A percentile compares a stretch with the other conserved stretches of the same genome.
phyloP scores from a whole-genome alignment of 257 asterid genomes.

The Pogostemon cablin region DNA sequence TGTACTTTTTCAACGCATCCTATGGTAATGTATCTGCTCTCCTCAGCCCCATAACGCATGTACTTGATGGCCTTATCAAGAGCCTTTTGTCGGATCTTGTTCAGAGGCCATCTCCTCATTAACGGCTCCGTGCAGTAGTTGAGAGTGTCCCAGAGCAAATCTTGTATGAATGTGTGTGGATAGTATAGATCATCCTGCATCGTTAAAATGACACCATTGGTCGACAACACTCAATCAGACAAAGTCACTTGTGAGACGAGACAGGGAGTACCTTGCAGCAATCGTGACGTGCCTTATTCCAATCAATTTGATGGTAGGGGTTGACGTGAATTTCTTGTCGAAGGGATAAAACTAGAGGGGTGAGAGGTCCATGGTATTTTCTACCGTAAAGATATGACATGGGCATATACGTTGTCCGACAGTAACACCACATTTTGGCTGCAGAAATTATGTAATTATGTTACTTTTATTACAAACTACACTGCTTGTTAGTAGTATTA shows the following conservation, averaged over 20 bases:
- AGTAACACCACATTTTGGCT: slow-evolving; percentile 90
- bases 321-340: slow-evolving; percentile 64
- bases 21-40: slow-evolving; percentile 58
- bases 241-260: background rate
- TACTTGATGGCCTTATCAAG: slow-evolving; percentile 54
- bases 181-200: slow-evolving; percentile 71
- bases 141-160: slow-evolving; percentile 64
- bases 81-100: slow-evolving; percentile 62
- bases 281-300: slow-evolving; percentile 77
- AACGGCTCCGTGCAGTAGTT: slow-evolving; percentile 64
- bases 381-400: slow-evolving; percentile 80
- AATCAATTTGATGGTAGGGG: slow-evolving; percentile 60
- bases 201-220: no score
- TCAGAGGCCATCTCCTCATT: slow-evolving; percentile 69
- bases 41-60: slow-evolving; percentile 69
- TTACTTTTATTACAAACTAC: background rate
- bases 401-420: slow-evolving; percentile 84
- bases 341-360: slow-evolving; percentile 62
- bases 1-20: slow-evolving; percentile 67
- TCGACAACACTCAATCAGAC: no score
- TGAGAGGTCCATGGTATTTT: slow-evolving; percentile 67
- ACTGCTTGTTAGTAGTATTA: background rate
- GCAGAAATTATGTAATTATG: slow-evolving; percentile 24
- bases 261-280: slow-evolving; percentile 57
- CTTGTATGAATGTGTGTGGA: slow-evolving; percentile 64